Percentiles rank a stretch among this genome's conserved stretches.
Evolutionary conservation across 306 rosid species (phyloP).

Genomic region (Mimosa bimucronata): DNA sequence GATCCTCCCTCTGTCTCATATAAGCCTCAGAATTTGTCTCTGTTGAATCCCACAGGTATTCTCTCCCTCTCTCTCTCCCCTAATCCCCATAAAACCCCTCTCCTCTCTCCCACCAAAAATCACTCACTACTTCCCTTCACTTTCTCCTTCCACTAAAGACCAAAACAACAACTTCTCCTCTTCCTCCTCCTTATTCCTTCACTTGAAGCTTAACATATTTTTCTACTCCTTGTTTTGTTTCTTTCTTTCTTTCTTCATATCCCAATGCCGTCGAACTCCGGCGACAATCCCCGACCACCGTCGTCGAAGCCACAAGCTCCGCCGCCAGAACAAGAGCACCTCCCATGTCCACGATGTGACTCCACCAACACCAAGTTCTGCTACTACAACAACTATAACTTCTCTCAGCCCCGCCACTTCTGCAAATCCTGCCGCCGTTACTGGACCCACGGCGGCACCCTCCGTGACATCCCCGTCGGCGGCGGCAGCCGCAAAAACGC

Average conservation of each 20-base stretch:
- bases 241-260: not conserved
- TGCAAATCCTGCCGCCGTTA: slow-evolving; percentile 99
- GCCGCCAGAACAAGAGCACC: slow-evolving; percentile 86
- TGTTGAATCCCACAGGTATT: slow-evolving; percentile 38
- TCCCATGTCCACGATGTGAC: slow-evolving; percentile 94
- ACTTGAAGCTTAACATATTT: no score
- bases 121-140: not conserved
- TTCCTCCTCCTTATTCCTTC: no score
- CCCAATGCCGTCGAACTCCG: slow-evolving; percentile 68
- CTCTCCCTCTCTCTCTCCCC: slow-evolving; percentile 29
- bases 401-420: slow-evolving; percentile 97
- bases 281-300: slow-evolving; percentile 52
- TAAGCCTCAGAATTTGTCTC: slow-evolving; percentile 63
- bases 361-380: slow-evolving; percentile 96
- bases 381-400: slow-evolving; percentile 95
- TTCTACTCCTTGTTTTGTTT: no score
- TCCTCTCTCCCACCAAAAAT: not conserved
- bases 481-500: slow-evolving; percentile 93
- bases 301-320: slow-evolving; percentile 42
- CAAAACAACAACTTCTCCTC: not conserved
- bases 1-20: slow-evolving; percentile 57
- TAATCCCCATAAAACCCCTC: slow-evolving; percentile 48
- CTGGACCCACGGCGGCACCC: slow-evolving; percentile 99
- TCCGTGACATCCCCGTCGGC: slow-evolving; percentile 93
- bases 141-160: not conserved